Conservation (phyloP, 306 rosid species). For the Prunus fruticosa region DNA sequence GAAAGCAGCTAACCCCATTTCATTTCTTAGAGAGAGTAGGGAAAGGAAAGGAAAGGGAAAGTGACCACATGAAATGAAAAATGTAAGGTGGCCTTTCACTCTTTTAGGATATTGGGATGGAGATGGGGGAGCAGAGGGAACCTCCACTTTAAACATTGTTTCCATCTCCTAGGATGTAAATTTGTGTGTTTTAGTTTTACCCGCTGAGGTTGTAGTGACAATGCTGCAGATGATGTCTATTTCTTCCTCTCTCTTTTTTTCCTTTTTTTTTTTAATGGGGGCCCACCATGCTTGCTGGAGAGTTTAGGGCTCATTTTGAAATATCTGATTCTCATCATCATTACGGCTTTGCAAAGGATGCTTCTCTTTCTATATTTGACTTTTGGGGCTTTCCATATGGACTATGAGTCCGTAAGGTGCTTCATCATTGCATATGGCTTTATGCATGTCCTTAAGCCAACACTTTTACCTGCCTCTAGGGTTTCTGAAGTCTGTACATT, state of each 20-base stretch:
- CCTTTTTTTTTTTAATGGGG: not conserved
- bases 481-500: not conserved
- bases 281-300: conserved; percentile 17
- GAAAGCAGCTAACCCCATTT: conserved; percentile 3
- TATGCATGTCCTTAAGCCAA: conserved; percentile 11
- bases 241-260: not conserved
- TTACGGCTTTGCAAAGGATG: conserved; percentile 44
- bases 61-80: conserved; percentile 15
- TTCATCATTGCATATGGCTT: conserved; percentile 31
- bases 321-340: conserved; percentile 42
- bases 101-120: conserved; percentile 18
- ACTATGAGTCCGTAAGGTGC: conserved; percentile 9
- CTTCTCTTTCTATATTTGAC: conserved; percentile 54
- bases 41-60: conserved; percentile 6
- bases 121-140: conserved; percentile 34
- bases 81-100: conserved; percentile 7
- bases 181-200: conserved; percentile 11
- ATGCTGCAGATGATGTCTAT: conserved; percentile 17
- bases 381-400: conserved; percentile 25
- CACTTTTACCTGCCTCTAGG: conserved; percentile 21
- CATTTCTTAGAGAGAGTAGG: not conserved
- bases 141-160: conserved; percentile 18
- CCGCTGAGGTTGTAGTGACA: conserved; percentile 13
- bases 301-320: conserved; percentile 31
- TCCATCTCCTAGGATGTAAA: conserved; percentile 27